Percentiles rank a stretch among this genome's conserved stretches.
Conservation (phyloP, 176 grass and related monocot genomes). For the Avena sativa region DNA sequence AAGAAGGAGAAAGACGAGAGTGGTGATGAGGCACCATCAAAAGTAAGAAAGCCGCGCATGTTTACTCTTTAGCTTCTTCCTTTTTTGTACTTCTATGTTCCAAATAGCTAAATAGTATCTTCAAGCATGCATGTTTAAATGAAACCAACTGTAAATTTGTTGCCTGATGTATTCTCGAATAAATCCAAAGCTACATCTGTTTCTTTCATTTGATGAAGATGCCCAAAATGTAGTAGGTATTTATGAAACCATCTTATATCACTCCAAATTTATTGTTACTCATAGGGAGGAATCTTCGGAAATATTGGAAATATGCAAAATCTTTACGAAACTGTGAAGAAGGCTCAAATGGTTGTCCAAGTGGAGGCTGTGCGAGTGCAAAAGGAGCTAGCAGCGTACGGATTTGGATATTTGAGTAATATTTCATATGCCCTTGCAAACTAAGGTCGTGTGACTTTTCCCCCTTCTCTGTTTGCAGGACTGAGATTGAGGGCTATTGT, state of each 20-base stretch:
- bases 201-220: no score
- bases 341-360: slow-evolving; percentile 99
- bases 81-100: background rate
- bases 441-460: slow-evolving; percentile 20
- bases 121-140: slow-evolving; percentile 20
- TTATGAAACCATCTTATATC: slow-evolving; percentile 5
- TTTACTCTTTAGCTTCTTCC: slow-evolving; percentile 34
- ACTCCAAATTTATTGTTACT: slow-evolving; percentile 9
- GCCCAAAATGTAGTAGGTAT: no score
- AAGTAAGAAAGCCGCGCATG: slow-evolving; percentile 54
- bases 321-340: slow-evolving; percentile 96
- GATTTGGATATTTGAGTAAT: slow-evolving; percentile 39
- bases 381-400: slow-evolving; percentile 98
- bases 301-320: slow-evolving; percentile 99
- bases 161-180: slow-evolving; percentile 12
- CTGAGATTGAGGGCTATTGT: slow-evolving; percentile 97
- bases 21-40: slow-evolving; percentile 75
- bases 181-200: background rate
- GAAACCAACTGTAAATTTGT: background rate
- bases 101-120: slow-evolving; percentile 2
- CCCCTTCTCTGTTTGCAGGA: slow-evolving; percentile 50
- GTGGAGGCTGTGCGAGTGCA: slow-evolving; percentile 96
- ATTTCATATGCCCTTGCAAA: slow-evolving; percentile 41
- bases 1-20: slow-evolving; percentile 92
- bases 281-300: slow-evolving; percentile 85